Conservation (phyloP, 2,329 filamentous ascomycete species). For the Rhynchosporium graminicola region DNA sequence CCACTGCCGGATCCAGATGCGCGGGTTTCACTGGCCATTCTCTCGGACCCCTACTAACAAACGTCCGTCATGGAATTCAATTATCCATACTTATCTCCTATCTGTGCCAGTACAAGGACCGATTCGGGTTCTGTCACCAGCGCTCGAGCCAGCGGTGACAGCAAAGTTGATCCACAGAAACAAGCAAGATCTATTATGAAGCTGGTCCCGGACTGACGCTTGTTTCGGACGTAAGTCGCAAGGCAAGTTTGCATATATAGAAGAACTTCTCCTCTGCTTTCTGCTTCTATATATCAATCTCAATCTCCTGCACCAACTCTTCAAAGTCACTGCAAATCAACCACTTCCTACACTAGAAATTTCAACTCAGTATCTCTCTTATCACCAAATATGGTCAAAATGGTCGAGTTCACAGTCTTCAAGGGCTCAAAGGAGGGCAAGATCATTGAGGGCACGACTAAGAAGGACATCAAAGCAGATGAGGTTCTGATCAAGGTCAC, state of each 20-base stretch:
- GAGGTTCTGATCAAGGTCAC: slow-evolving; percentile 65
- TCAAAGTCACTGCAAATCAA: no score
- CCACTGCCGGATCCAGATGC: background rate
- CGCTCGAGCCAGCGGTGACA: background rate
- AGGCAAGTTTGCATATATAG: background rate
- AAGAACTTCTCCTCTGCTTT: background rate
- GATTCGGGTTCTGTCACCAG: background rate
- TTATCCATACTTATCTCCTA: background rate
- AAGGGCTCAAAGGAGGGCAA: slow-evolving; percentile 60
- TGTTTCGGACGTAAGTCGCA: slow-evolving; percentile 8
- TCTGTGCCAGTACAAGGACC: background rate
- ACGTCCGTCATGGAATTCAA: background rate
- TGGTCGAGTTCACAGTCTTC: slow-evolving; percentile 58
- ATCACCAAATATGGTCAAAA: slow-evolving; percentile 20
- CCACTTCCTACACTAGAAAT: no score
- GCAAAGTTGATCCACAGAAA: slow-evolving; percentile 2
- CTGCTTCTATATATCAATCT: background rate
- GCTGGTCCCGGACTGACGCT: slow-evolving; percentile 2
- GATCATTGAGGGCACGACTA: slow-evolving; percentile 52
- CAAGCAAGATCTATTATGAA: slow-evolving; percentile 10
- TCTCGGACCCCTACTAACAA: background rate
- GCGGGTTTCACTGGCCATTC: background rate
- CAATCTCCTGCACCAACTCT: background rate
- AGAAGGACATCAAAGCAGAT: slow-evolving; percentile 48
- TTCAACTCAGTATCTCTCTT: background rate